A percentile compares a stretch with the other conserved stretches of the same genome.
These are phyloP conservation scores for Backusella parvicylindrica DNA, from an alignment of 192 early-diverging fungal genomes.

Conservation along the genomic window DNA sequence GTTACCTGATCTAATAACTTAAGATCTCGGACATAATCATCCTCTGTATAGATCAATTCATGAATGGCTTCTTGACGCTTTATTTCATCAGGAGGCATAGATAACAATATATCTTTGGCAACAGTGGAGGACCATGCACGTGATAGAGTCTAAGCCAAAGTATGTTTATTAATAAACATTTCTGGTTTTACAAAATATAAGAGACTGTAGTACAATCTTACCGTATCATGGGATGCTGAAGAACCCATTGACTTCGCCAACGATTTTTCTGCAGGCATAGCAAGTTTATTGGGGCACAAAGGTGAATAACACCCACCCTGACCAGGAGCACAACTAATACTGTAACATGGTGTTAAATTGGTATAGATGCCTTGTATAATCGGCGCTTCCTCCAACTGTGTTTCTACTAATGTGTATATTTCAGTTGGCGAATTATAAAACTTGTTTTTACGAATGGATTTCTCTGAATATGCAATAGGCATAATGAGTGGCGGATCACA, in stretches of 20 bases:
- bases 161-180: neutral
- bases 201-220: neutral
- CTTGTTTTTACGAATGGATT: constrained; percentile 29
- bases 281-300: constrained; percentile 24
- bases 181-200: neutral
- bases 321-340: constrained; percentile 18
- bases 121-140: constrained; percentile 75
- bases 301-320: constrained; percentile 30
- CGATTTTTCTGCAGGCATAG: neutral
- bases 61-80: constrained; percentile 93
- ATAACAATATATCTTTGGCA: constrained; percentile 63
- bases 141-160: constrained; percentile 21
- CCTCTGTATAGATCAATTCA: constrained; percentile 88
- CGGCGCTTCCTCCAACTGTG: constrained; percentile 12
- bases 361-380: constrained; percentile 80
- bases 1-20: constrained; percentile 66
- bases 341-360: constrained; percentile 84
- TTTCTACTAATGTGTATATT: constrained; percentile 23
- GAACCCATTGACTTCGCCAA: neutral
- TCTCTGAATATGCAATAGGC: constrained; percentile 34
- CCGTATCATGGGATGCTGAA: constrained; percentile 3
- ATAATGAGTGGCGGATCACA: constrained; percentile 19
- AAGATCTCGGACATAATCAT: constrained; percentile 89
- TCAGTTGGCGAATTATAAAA: constrained; percentile 30
- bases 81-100: constrained; percentile 64